Base-by-base conservation (phyloP, 2,329 filamentous ascomycete genomes). In the Calonectria naviculata region DNA sequence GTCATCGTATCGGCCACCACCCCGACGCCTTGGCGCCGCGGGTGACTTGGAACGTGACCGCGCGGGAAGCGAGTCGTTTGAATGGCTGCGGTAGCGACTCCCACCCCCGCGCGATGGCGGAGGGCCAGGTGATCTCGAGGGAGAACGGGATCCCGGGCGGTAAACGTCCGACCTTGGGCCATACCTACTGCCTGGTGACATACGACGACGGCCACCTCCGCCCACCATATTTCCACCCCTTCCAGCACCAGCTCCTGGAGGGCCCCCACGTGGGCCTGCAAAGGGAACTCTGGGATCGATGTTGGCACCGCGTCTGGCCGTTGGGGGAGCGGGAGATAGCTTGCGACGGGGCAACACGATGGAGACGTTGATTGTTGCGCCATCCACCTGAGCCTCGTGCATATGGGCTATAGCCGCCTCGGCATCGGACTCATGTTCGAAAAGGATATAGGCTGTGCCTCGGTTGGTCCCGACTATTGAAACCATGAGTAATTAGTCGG, bases 331-430 rank as follows among this genome's bases (percentile, higher is more conserved):
- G 21, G 91, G 91, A 8, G 94, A 95, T 79, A 98, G 94, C 77
- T 95, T 94, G 78, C 93, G 92, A 61, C 93, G 91, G 0, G 95
- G 95, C 41, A 97, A 87, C 29, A 98, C 94, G 75, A 98, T 97
- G 52, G 94, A 97, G 60, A 98, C 95, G 79, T 93, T 93, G 79
- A 98, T 92, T 44, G 91, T 88, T 26, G 92, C 91, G 63, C 95
- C 95, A 82, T 98, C 95, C 31, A 98, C 85, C 80, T 97, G 94
- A n/a, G 94, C 95, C 85, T 99, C 97, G 83, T 99, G 97, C 97
- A 99, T 98, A 81, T 97, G 94, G 21, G 95, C 91, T 77, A 98
- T 97, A 31, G 97, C 97, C 17, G 91, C 88, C 83, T 98, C 95
- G 28, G 97, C 96, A 74, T 96, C 93, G 61, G 90, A 87, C 74